Percentiles rank a stretch among this genome's conserved stretches.
Conservation (phyloP, 805 yeast species). For the Cyberlindnera subsufficiens region DNA sequence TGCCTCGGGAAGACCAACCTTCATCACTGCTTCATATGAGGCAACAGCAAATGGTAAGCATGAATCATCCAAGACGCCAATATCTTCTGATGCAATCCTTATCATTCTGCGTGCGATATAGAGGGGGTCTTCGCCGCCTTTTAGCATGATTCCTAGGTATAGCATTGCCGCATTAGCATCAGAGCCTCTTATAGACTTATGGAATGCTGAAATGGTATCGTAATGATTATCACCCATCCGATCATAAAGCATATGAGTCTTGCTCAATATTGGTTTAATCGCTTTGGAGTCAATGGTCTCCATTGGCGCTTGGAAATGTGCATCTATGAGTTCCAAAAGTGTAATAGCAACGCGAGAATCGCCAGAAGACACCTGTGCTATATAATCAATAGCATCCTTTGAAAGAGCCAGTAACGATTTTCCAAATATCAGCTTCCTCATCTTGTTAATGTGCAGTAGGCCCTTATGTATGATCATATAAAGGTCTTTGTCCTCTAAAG, state of each 20-base stretch:
- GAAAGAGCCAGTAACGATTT: constrained; percentile 46
- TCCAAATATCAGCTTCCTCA: constrained; percentile 46
- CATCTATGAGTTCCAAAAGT: constrained; percentile 48
- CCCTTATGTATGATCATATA: constrained; percentile 51
- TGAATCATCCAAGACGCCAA: constrained; percentile 79
- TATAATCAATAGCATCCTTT: constrained; percentile 54
- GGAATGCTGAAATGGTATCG: constrained; percentile 93
- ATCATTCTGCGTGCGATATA: constrained; percentile 89
- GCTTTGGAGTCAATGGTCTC: constrained; percentile 8
- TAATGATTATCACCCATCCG: constrained; percentile 88
- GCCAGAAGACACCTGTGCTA: constrained; percentile 75
- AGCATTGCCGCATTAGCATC: constrained; percentile 87
- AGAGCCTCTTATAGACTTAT: constrained; percentile 85
- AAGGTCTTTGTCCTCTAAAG: constrained; percentile 45
- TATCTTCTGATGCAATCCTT: constrained; percentile 91
- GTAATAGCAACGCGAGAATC: constrained; percentile 85
- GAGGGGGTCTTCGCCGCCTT: constrained; percentile 91
- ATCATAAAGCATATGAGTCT: constrained; percentile 68
- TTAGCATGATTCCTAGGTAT: constrained; percentile 81
- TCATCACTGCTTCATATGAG: constrained; percentile 79
- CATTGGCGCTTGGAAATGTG: constrained; percentile 30
- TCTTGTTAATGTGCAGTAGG: constrained; percentile 48
- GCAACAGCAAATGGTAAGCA: constrained; percentile 85
- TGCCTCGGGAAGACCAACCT: constrained; percentile 92
- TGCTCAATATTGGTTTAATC: constrained; percentile 37